These are phyloP conservation scores for Colletotrichum eremochloae DNA, from an alignment of 2,329 filamentous ascomycete species.

Conservation along the genomic window DNA sequence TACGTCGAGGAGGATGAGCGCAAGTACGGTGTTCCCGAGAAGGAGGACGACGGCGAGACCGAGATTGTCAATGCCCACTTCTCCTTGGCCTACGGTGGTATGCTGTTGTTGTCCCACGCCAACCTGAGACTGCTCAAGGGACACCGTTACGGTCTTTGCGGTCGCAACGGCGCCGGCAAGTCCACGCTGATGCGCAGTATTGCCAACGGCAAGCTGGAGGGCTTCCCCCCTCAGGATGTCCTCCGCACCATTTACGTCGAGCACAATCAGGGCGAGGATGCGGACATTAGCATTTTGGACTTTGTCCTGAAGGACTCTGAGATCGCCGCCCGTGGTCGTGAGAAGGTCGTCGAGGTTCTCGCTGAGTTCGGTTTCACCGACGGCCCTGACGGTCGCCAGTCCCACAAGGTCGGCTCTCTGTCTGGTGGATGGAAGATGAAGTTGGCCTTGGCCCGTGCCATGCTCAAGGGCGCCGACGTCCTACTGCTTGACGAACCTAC, in stretches of 20 bases:
- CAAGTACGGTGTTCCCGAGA: conserved; percentile 85
- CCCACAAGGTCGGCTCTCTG: conserved; percentile 90
- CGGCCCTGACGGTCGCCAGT: conserved; percentile 89
- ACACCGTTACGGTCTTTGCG: conserved; percentile 96
- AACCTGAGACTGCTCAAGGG: conserved; percentile 95
- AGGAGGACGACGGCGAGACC: conserved; percentile 90
- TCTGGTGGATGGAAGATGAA: conserved; percentile 99
- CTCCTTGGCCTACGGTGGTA: conserved; percentile 96
- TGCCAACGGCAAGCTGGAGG: conserved; percentile 94
- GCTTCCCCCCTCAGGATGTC: conserved; percentile 92
- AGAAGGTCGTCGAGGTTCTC: conserved; percentile 87
- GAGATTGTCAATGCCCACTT: conserved; percentile 99
- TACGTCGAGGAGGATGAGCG: conserved; percentile 88
- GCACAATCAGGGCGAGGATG: conserved; percentile 98
- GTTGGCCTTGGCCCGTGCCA: conserved; percentile 92
- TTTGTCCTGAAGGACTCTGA: conserved; percentile 92
- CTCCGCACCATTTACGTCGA: conserved; percentile 98
- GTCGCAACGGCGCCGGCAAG: conserved; percentile 97
- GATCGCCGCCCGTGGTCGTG: conserved; percentile 81
- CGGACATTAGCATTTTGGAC: conserved; percentile 94
- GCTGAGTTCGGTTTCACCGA: conserved; percentile 94
- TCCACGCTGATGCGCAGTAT: conserved; percentile 99
- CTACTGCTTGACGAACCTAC: conserved; percentile 98
- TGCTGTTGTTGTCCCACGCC: conserved; percentile 95
- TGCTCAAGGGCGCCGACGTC: conserved; percentile 97